phyloP scores from a whole-genome alignment of 2,329 filamentous ascomycete genomes.

The Apiospora kogelbergensis region DNA sequence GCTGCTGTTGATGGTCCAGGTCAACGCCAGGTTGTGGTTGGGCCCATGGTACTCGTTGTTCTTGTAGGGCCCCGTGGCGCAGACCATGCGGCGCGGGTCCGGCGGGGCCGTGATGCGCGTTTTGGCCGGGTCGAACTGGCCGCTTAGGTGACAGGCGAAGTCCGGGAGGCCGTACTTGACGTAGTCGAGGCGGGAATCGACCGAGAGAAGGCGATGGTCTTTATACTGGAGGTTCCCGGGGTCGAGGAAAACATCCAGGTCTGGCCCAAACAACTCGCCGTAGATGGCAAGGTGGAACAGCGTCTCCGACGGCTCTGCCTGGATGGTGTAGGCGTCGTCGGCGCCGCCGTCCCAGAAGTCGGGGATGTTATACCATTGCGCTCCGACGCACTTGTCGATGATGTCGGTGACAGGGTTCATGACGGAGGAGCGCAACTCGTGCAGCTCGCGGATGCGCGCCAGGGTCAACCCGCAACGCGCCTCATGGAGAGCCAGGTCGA shows the following conservation, averaged over 20 bases:
- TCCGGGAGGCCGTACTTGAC: slow-evolving; percentile 16
- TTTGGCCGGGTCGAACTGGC: neutral
- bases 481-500: slow-evolving; percentile 27
- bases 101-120: slow-evolving; percentile 46
- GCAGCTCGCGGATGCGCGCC: slow-evolving; percentile 26
- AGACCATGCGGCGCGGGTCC: slow-evolving; percentile 26
- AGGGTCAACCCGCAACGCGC: slow-evolving; percentile 28
- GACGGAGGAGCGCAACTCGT: slow-evolving; percentile 12
- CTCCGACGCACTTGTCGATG: slow-evolving; percentile 11
- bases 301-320: neutral
- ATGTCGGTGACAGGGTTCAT: slow-evolving; percentile 12
- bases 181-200: slow-evolving; percentile 10
- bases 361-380: slow-evolving; percentile 11
- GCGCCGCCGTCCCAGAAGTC: slow-evolving; percentile 12
- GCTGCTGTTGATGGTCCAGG: slow-evolving; percentile 13
- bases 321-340: slow-evolving; percentile 10
- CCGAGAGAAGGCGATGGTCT: neutral
- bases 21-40: slow-evolving; percentile 11
- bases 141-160: neutral
- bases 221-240: neutral
- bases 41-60: neutral
- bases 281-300: slow-evolving; percentile 15
- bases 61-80: neutral
- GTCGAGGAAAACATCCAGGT: slow-evolving; percentile 4
- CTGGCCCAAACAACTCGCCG: slow-evolving; percentile 11